Base-by-base conservation (phyloP, 2,329 filamentous ascomycete species). In the Cylindrodendrum hubeiense region DNA sequence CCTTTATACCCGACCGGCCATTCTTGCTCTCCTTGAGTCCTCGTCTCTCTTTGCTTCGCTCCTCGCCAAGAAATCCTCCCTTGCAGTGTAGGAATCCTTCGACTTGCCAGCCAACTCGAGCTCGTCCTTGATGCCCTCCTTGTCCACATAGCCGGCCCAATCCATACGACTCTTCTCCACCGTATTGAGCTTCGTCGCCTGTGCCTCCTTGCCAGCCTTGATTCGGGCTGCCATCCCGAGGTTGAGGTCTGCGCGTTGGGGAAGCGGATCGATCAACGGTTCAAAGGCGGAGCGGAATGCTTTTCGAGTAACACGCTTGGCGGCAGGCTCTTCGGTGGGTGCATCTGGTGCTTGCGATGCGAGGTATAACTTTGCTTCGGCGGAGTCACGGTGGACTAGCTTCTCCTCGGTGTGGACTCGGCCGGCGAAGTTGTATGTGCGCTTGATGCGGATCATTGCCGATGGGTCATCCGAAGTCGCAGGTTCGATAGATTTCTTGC, bases 371-470 rank as follows among this genome's bases (percentile, higher is more conserved):
- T 86, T 88, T 46, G 89, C 90, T 75, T 92, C 90, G 58, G 89
- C 89, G 0, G 89, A 91, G 73, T 88, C 84, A 47, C 87, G 84
- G 4, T 88, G 81, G 1, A 94, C 89, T 12, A 90, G 80, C 76
- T 92, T 93, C 75, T 93, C 90, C 73, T 94, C 91, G 0, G 86
- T 91, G 72, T 92, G 89, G 13, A 91, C 84, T 72, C 91, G 88
- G 30, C 91, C 92, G 37, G 91, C 92, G 71, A 94, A 94, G 71
- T 91, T 91, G 79, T 93, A 93, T 15, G 88, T 90, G 30, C 90
- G 89, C 72, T 90, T 91, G 66, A 94, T 91, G 65, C 85, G 86
- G 71, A 93, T 83, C 80, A 83, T 84, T 5, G 80, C 76, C 2
- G 79, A 69, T 5, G 76, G 51, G 2, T 78, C 77, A n/a, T 69